Percentiles rank a stretch among this genome's conserved stretches.
phyloP scores from a whole-genome alignment of 169 alveolate species.

The Hammondia hammondi region DNA sequence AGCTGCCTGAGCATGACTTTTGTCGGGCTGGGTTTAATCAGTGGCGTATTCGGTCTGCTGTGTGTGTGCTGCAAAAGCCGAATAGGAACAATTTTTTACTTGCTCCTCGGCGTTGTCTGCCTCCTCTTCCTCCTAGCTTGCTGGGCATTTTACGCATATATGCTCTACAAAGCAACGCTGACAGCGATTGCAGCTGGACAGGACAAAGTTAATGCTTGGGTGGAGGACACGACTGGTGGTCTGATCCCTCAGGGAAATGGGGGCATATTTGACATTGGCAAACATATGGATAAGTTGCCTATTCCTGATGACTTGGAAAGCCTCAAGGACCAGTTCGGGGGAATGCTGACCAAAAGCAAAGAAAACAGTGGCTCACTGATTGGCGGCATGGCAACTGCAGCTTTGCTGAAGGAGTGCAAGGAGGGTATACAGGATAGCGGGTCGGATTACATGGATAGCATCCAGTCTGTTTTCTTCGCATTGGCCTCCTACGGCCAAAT shows the following conservation, averaged over 20 bases:
- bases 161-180: not conserved
- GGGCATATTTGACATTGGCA: not conserved
- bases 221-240: not conserved
- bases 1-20: not conserved
- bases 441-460: not conserved
- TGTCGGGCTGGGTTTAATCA: not conserved
- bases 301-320: not conserved
- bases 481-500: constrained; percentile 2
- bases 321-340: not conserved
- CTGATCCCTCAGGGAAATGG: not conserved
- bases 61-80: constrained; percentile 5
- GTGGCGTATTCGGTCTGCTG: not conserved
- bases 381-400: not conserved
- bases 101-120: not conserved
- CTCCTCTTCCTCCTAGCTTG: not conserved
- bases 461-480: constrained; percentile 1
- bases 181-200: not conserved
- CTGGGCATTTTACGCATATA: not conserved
- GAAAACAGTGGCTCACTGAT: not conserved
- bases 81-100: not conserved
- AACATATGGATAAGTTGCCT: not conserved
- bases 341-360: not conserved
- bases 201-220: not conserved
- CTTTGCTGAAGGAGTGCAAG: not conserved
- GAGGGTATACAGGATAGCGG: not conserved